A percentile compares a stretch with the other conserved stretches of the same genome.
phyloP scores from a whole-genome alignment of 768 basidiomycete genomes.

The Hypholoma fasciculare region DNA sequence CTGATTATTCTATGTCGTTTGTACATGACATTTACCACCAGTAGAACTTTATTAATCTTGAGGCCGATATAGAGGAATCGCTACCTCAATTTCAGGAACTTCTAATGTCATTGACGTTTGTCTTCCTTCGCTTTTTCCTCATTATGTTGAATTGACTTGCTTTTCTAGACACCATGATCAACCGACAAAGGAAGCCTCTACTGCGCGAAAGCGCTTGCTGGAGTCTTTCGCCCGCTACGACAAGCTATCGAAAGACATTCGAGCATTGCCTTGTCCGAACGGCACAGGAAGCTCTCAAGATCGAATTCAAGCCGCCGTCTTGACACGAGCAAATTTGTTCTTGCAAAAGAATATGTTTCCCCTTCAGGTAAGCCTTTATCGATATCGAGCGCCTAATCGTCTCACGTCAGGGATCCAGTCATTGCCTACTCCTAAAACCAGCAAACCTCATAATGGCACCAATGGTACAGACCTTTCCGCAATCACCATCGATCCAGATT shows the following conservation, averaged over 20 bases:
- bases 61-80: slow-evolving; percentile 87
- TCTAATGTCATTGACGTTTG: slow-evolving; percentile 66
- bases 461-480: slow-evolving; percentile 20
- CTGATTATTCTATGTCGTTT: not conserved
- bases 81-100: slow-evolving; percentile 91
- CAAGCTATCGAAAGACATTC: slow-evolving; percentile 81
- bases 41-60: slow-evolving; percentile 70
- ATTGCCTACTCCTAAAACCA: slow-evolving; percentile 45
- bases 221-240: slow-evolving; percentile 91
- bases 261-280: slow-evolving; percentile 61
- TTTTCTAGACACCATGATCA: slow-evolving; percentile 41
- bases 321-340: slow-evolving; percentile 74
- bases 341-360: slow-evolving; percentile 91
- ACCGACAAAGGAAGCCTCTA: slow-evolving; percentile 66
- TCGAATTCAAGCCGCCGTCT: slow-evolving; percentile 80
- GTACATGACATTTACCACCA: not conserved
- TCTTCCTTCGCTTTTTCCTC: not conserved
- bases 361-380: slow-evolving; percentile 52
- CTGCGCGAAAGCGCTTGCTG: slow-evolving; percentile 77
- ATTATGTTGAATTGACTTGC: not conserved
- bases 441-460: slow-evolving; percentile 12
- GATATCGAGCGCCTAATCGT: too few relatives aligned
- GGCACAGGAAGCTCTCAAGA: slow-evolving; percentile 75
- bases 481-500: slow-evolving; percentile 53
- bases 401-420: slow-evolving; percentile 28